Conservation (phyloP, 352 stramenopile genomes). For the Plasmopara viticola region DNA sequence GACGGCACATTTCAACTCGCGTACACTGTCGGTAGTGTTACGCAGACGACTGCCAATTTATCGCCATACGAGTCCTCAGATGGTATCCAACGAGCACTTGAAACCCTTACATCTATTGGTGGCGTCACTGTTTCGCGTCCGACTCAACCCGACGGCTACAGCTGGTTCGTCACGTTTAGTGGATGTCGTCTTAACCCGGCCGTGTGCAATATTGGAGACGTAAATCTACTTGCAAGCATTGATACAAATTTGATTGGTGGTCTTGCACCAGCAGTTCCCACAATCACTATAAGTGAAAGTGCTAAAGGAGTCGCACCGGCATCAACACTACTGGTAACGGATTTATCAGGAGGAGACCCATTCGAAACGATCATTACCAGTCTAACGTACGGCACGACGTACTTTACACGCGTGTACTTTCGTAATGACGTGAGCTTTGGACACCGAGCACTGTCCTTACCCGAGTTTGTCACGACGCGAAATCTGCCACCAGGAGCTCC, state of each 20-base stretch:
- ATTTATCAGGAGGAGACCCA: slow-evolving; percentile 70
- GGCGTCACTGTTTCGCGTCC: slow-evolving; percentile 55
- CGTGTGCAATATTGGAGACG: slow-evolving; percentile 90
- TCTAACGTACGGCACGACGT: slow-evolving; percentile 80
- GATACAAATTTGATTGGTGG: slow-evolving; percentile 43
- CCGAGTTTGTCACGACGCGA: slow-evolving; percentile 76
- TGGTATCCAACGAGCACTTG: slow-evolving; percentile 39
- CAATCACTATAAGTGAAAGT: slow-evolving; percentile 46
- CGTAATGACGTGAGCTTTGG: slow-evolving; percentile 87
- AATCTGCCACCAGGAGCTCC: slow-evolving; percentile 86
- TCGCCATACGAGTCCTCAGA: slow-evolving; percentile 47
- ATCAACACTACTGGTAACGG: slow-evolving; percentile 48
- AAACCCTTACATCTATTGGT: slow-evolving; percentile 45
- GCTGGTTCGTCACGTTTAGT: slow-evolving; percentile 88
- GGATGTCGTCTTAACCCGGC: slow-evolving; percentile 56
- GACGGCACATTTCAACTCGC: slow-evolving; percentile 58
- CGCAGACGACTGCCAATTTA: slow-evolving; percentile 36
- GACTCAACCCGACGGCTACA: slow-evolving; percentile 65
- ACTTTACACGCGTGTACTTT: slow-evolving; percentile 90
- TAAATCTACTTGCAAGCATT: slow-evolving; percentile 51
- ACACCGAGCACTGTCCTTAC: slow-evolving; percentile 49
- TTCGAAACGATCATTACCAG: slow-evolving; percentile 57
- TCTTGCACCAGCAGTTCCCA: slow-evolving; percentile 22
- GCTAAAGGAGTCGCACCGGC: slow-evolving; percentile 45
- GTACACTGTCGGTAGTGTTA: slow-evolving; percentile 29